phyloP scores from a whole-genome alignment of 108 stramenopile species.

The Fragilaria crotonensis region DNA sequence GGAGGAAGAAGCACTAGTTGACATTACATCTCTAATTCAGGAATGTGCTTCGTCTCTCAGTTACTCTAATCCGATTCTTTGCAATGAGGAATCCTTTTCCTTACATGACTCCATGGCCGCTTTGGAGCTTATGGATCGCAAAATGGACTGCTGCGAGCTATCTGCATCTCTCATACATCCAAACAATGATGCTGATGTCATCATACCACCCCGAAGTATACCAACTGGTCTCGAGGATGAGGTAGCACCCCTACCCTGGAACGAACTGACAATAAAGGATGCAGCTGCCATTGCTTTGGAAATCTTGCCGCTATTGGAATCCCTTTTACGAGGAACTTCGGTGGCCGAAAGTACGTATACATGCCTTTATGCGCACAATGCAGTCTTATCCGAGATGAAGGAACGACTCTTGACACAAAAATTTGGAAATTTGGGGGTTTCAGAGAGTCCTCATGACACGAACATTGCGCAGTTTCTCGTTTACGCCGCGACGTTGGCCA shows the following conservation, averaged over 20 bases:
- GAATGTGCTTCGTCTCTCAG: slow-evolving; percentile 40
- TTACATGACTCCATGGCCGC: slow-evolving; percentile 91
- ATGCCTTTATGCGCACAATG: slow-evolving; percentile 71
- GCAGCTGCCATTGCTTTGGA: slow-evolving; percentile 26
- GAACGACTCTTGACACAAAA: slow-evolving; percentile 11
- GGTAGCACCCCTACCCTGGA: slow-evolving; percentile 44
- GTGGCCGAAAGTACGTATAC: slow-evolving; percentile 83
- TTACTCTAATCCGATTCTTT: slow-evolving; percentile 42
- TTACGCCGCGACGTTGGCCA: slow-evolving; percentile 46
- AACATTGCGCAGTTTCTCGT: slow-evolving; percentile 44
- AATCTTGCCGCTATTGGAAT: slow-evolving; percentile 39
- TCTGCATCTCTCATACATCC: slow-evolving; percentile 18
- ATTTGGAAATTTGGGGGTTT: not conserved
- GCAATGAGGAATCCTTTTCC: slow-evolving; percentile 45
- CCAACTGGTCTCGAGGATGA: slow-evolving; percentile 33
- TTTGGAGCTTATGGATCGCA: slow-evolving; percentile 79
- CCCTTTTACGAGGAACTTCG: slow-evolving; percentile 63
- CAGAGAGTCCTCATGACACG: not conserved
- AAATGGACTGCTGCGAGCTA: slow-evolving; percentile 88
- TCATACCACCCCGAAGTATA: slow-evolving; percentile 31
- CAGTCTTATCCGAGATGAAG: slow-evolving; percentile 62
- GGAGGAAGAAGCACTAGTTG: slow-evolving; percentile 14
- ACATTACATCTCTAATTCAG: slow-evolving; percentile 37
- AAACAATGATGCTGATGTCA: slow-evolving; percentile 3
- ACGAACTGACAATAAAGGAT: slow-evolving; percentile 42